Evolutionary conservation across 164 flowering plant genomes (phyloP), one percentile per base, ranked within the genome.

Genomic region (Nymphaea colorata): DNA sequence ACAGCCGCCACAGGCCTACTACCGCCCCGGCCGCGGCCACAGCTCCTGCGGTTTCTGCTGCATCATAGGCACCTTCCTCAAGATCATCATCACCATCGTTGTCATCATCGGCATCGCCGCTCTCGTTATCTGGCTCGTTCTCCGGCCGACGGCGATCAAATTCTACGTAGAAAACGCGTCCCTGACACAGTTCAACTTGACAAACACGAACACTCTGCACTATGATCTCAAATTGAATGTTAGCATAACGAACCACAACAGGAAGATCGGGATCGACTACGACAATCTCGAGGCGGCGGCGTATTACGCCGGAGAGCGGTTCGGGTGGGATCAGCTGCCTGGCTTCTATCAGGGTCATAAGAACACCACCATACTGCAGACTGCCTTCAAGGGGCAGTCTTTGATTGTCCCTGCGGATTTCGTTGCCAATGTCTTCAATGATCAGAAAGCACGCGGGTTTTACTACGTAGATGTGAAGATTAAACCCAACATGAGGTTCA

Each of bases 161-260:
- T 79, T 79, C 77, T 70, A 77, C 68, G 86, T 78, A 65, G 71
- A 75, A 5, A 78, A 73, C 51, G 87, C 79, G 2, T 5, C 73
- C 0, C 76, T 87, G 12, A 69, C 72, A 4, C 66, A 68, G 41
- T 77, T 74, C 68, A 51, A 74, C n/a, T 74, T 72, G 66, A 61
- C 76, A 61, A 42, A 62, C 71, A 53, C 62, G 77, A 77, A 73
- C 82, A 76, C 64, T 12, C 87, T 91, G 67, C 68, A 71, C 60
- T 87, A 86, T 88, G 74, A 89, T 63, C 83, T 91, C 8, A 66
- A 76, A n/a, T 47, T 89, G 43, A 80, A 79, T 69, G 63, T 86
- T 74, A 72, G 80, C 47, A 61, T 83, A 11, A 77, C 95, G 6
- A 91, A 91, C 85, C 98, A 94, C 3, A 91, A 91, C 85, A 77